These are phyloP conservation scores for Penicillium crystallinum DNA, from an alignment of 495 filamentous ascomycete species.

Conservation along the genomic window DNA sequence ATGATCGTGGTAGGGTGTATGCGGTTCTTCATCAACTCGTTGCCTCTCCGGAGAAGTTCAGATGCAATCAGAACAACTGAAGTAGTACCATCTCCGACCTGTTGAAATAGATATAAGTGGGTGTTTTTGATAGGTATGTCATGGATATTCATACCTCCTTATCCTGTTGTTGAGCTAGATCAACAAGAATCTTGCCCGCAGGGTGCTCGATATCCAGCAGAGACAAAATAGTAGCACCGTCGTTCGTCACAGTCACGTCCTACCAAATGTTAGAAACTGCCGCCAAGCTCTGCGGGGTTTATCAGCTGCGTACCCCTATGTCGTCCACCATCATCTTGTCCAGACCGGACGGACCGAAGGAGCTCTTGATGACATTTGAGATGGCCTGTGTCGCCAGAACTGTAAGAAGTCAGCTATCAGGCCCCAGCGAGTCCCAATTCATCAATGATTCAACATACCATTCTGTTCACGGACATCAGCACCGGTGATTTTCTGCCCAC, in stretches of 20 bases:
- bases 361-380: slow-evolving; percentile 97
- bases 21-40: slow-evolving; percentile 98
- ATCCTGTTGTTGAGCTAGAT: slow-evolving; percentile 96
- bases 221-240: slow-evolving; percentile 93
- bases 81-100: slow-evolving; percentile 95
- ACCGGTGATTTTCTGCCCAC: slow-evolving; percentile 91
- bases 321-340: slow-evolving; percentile 99
- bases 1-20: slow-evolving; percentile 99
- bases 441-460: slow-evolving; percentile 48
- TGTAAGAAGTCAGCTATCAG: slow-evolving; percentile 29
- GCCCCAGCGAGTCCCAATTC: not conserved
- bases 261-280: slow-evolving; percentile 35
- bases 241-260: slow-evolving; percentile 99
- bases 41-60: slow-evolving; percentile 88
- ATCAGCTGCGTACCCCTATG: slow-evolving; percentile 66
- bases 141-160: slow-evolving; percentile 61
- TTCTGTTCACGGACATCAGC: slow-evolving; percentile 95
- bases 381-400: slow-evolving; percentile 95
- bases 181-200: slow-evolving; percentile 96
- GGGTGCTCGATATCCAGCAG: slow-evolving; percentile 96
- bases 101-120: slow-evolving; percentile 11
- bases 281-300: slow-evolving; percentile 27
- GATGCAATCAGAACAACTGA: slow-evolving; percentile 96
- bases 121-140: not conserved
- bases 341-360: slow-evolving; percentile 91